Conservation (phyloP, 495 filamentous ascomycete species). For the Penicillium ochrochloron region DNA sequence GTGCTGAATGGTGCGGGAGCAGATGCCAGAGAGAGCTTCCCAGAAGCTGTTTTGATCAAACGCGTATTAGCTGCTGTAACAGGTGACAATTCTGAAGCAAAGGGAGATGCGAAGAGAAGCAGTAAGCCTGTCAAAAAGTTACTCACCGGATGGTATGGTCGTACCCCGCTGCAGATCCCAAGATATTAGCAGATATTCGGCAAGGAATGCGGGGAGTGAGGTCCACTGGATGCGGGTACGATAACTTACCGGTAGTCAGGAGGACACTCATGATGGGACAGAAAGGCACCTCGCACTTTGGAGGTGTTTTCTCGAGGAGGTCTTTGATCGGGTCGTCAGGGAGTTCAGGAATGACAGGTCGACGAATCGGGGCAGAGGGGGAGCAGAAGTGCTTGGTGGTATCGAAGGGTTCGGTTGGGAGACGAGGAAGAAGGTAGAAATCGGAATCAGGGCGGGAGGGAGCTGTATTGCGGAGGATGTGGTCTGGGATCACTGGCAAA, state of each 20-base stretch:
- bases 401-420: background rate
- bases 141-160: constrained; percentile 96
- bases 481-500: background rate
- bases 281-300: background rate
- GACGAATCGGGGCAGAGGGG: background rate
- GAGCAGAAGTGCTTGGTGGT: background rate
- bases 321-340: background rate
- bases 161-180: constrained; percentile 77
- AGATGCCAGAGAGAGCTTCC: constrained; percentile 97
- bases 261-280: constrained; percentile 74
- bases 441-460: background rate
- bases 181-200: constrained; percentile 35
- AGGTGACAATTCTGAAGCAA: background rate
- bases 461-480: background rate
- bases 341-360: background rate
- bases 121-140: background rate
- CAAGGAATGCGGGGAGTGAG: constrained; percentile 30
- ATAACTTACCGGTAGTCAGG: constrained; percentile 77
- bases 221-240: background rate
- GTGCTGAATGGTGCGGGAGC: constrained; percentile 96
- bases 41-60: constrained; percentile 71
- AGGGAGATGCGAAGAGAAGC: background rate
- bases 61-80: constrained; percentile 1
- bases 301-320: background rate
- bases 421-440: background rate